Evolutionary conservation across 805 yeast genomes (phyloP).

Genomic region (Teunomyces atbi): DNA sequence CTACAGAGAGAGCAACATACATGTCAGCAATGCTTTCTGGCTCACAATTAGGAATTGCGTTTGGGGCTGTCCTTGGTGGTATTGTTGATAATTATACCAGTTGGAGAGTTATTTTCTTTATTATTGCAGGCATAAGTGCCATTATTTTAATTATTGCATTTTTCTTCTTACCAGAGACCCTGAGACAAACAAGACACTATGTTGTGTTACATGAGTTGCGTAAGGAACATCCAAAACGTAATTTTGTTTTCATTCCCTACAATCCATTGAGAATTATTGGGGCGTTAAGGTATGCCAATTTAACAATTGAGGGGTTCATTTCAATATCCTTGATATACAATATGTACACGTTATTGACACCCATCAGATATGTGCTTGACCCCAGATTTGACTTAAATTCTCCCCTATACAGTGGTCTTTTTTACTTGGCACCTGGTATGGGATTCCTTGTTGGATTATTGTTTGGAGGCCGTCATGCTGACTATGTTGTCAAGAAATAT

Average conservation of each 20-base stretch:
- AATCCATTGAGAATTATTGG: conserved; percentile 47
- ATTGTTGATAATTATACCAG: conserved; percentile 46
- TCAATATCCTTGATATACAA: conserved; percentile 43
- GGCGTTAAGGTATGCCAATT: conserved; percentile 42
- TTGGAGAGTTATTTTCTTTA: conserved; percentile 56
- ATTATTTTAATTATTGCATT: conserved; percentile 31
- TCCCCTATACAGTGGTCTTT: conserved; percentile 52
- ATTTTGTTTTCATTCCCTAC: conserved; percentile 41
- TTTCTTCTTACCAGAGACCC: conserved; percentile 48
- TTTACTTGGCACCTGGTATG: conserved; percentile 56
- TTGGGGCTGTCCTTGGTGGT: conserved; percentile 56
- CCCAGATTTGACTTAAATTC: conserved; percentile 50
- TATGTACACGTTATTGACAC: conserved; percentile 54
- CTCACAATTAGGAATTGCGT: conserved; percentile 52
- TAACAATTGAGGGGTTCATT: conserved; percentile 43
- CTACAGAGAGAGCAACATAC: conserved; percentile 50
- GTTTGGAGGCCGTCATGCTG: conserved; percentile 55
- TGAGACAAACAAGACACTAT: conserved; percentile 26
- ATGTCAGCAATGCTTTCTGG: conserved; percentile 51
- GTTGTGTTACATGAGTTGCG: conserved; percentile 20
- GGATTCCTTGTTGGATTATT: conserved; percentile 53
- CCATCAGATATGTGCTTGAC: conserved; percentile 54
- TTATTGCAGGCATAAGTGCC: conserved; percentile 45
- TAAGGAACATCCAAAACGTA: conserved; percentile 26
- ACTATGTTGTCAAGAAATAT: conserved; percentile 44